Base-by-base conservation (phyloP, 2,329 filamentous ascomycete genomes). In the Ophiostoma populinum region DNA sequence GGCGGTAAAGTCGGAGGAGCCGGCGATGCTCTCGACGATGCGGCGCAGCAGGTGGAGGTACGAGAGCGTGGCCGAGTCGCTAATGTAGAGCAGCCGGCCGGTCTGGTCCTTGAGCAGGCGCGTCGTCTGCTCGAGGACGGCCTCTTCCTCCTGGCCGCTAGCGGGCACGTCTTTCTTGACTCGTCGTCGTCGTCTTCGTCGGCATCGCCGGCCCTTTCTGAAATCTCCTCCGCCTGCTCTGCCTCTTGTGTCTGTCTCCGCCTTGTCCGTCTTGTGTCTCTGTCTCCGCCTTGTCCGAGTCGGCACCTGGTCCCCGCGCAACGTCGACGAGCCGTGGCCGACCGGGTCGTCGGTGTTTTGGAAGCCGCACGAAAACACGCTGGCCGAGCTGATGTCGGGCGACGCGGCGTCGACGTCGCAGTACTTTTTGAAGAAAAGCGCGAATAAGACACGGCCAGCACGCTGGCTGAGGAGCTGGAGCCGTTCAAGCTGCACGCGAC, bases 221-320 rank as follows among this genome's bases (percentile, higher is more conserved):
- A n/a, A n/a, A n/a, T n/a, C n/a, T n/a, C n/a, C n/a, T n/a, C n/a
- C n/a, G n/a, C n/a, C n/a, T n/a, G n/a, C n/a, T n/a, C n/a, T n/a
- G n/a, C n/a, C n/a, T n/a, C n/a, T n/a, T n/a, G n/a, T n/a, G n/a
- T n/a, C n/a, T n/a, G n/a, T n/a, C n/a, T n/a, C n/a, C n/a, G n/a
- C n/a, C n/a, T n/a, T n/a, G n/a, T n/a, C n/a, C n/a, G n/a, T n/a
- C n/a, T n/a, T n/a, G n/a, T n/a, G n/a, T n/a, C n/a, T n/a, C n/a
- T n/a, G n/a, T n/a, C n/a, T n/a, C n/a, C n/a, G n/a, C n/a, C n/a
- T n/a, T n/a, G n/a, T n/a, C n/a, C n/a, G n/a, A n/a, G 48, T 83
- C 2, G 80, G 80, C 0, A 75, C 71, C 34, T 87, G 80, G 80
- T 86, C 83, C 46, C 78, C 82, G 46, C 75, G 73, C 70, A 70